Base-by-base conservation (phyloP, 2,329 filamentous ascomycete species). In the Emydomyces testavorans region DNA sequence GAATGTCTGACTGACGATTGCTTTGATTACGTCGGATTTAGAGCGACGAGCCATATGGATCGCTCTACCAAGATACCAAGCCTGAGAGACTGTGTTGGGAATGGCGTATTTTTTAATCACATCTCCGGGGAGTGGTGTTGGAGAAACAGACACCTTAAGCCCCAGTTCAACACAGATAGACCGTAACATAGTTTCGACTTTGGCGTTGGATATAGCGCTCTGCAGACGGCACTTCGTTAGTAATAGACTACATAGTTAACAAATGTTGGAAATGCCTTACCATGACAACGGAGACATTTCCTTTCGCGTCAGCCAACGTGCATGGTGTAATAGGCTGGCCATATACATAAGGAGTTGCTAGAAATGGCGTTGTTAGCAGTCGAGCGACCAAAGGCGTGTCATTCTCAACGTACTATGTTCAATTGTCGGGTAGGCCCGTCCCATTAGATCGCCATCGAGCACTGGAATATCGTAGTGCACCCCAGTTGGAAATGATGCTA, bases 381-480 rank as follows among this genome's bases (percentile, higher is more conserved):
- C n/a, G n/a, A 1, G 3, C 20, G 10, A 4, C 13, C 20, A 21
- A n/a, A 28, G 32, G 10, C 29, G 7, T 29, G 23, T 6, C 7
- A 2, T 24, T 21, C 8, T 10, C 23, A 36, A 44, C 50, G 6
- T 49, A 52, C 50, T 43, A 20, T 52, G 50, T 46, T 48, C 47
- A 35, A 52, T 52, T 6, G 47, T 47, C 6, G 50, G 50, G 42
- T 50, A 52, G 6, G 50, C 50, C 13, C 50, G 36, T 23, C 50
- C 70, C 70, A 73, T 73, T 60, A 70, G 64, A 52, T 73, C 70
- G 6, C 65, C 69, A 47, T 73, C 70, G 8, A 72, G 62, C 21
- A 65, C 64, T 1, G 69, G 68, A 20, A 60, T 52, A 42, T 59
- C 53, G 45, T 56, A 62, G 40, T 57, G 50, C 34, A 54, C 57